Base-by-base conservation (phyloP, 257 asterid genomes). In the Solanum lycopersicoides region DNA sequence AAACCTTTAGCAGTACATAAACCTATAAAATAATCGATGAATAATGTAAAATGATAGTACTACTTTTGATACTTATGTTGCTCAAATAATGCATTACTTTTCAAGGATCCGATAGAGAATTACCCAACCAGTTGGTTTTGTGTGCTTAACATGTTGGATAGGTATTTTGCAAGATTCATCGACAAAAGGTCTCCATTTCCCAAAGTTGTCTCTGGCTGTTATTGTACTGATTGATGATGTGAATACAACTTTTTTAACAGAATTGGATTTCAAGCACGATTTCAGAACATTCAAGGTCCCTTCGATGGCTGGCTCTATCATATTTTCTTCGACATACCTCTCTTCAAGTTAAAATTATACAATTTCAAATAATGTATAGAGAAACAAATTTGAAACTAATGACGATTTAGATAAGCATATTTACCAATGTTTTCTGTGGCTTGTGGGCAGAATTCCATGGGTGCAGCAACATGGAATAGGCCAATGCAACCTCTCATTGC, bases 381-480 rank as follows among this genome's bases (percentile, higher is more conserved):
- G 28, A 16, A 73, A 10, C 1, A 73, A 73, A 73, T 35, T 72
- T 73, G 14, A 14, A 47, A 47, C 59, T 0, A 47, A 47, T 47
- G 30, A 37, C 39, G 39, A 53, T 25, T 14, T 20, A 72, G 63
- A 87, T 8, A 86, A 28, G 25, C 10, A 47, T 60, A 39, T 68
- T 87, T 93, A 93, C 98, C 99, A 42, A 87, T 77, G 74, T 91
- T 89, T 66, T 92, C 89, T 56, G 88, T 28, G 75, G 89, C 85
- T 23, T 94, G 92, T 86, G 87, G 92, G 20, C 83, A 90, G 45
- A 96, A 91, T 88, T 96, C 95, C 99, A 96, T 96, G 30, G 96
- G 92, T 50, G 98, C 98, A 71, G 98, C 98, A 77, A 95, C 98
- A 87, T 94, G 99, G 77, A 94, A 95, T 41, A 96, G 93, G 35